Percentiles rank a stretch among this genome's conserved stretches.
These are phyloP conservation scores for Prunella vulgaris DNA, from an alignment of 257 asterid species.

Conservation along the genomic window DNA sequence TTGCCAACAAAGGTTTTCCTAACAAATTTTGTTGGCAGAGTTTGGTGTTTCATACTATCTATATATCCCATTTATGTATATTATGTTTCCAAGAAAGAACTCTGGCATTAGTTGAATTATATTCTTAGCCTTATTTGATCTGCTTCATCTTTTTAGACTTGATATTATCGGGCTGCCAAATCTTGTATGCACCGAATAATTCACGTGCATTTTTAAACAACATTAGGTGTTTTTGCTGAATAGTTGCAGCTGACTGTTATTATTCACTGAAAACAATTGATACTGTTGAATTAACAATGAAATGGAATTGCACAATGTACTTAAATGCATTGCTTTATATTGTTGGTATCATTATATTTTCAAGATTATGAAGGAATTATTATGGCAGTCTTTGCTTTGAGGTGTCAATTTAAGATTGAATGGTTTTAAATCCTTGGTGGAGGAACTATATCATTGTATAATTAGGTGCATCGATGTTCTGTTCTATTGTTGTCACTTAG, in stretches of 20 bases:
- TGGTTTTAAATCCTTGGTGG: background rate
- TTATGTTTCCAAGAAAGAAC: background rate
- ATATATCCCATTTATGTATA: constrained; percentile 19
- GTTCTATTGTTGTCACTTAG: too few relatives aligned
- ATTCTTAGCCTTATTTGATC: background rate
- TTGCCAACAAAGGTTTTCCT: constrained; percentile 18
- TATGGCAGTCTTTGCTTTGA: background rate
- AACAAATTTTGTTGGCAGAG: constrained; percentile 20
- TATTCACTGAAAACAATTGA: too few relatives aligned
- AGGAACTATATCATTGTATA: too few relatives aligned
- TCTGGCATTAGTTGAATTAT: background rate
- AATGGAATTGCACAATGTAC: too few relatives aligned
- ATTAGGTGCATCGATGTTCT: background rate
- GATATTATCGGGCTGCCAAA: too few relatives aligned
- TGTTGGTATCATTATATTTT: background rate
- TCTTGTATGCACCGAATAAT: too few relatives aligned
- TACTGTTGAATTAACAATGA: too few relatives aligned
- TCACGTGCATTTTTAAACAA: too few relatives aligned
- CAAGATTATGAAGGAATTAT: background rate
- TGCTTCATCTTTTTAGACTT: background rate
- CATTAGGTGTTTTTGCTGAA: too few relatives aligned
- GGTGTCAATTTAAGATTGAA: background rate
- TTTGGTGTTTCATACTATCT: constrained; percentile 14
- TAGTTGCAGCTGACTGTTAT: too few relatives aligned
- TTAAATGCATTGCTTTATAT: too few relatives aligned